phyloP scores from a whole-genome alignment of 2,329 filamentous ascomycete species.

The Trichoderma oligosporum region DNA sequence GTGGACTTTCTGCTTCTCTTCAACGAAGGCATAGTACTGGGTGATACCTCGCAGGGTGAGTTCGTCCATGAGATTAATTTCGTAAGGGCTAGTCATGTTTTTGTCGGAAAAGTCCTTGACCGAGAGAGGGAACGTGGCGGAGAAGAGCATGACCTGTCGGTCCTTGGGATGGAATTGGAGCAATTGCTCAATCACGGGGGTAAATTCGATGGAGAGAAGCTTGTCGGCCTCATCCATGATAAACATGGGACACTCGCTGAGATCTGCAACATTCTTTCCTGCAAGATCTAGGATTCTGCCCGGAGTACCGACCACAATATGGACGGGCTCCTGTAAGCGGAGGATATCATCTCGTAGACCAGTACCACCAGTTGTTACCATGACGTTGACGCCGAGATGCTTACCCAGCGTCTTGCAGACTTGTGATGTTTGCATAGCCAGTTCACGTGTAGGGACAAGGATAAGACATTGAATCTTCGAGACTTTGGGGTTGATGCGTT shows the following conservation, averaged over 20 bases:
- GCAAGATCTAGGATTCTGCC: slow-evolving; percentile 94
- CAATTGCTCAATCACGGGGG: slow-evolving; percentile 93
- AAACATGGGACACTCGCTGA: slow-evolving; percentile 94
- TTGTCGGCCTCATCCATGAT: slow-evolving; percentile 99
- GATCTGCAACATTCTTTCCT: slow-evolving; percentile 92
- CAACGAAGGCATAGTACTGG: slow-evolving; percentile 98
- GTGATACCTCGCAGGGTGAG: slow-evolving; percentile 96
- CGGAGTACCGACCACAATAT: slow-evolving; percentile 96
- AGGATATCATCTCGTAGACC: slow-evolving; percentile 95
- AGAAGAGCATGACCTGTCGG: slow-evolving; percentile 98
- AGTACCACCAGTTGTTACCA: slow-evolving; percentile 98
- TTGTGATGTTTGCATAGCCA: slow-evolving; percentile 97
- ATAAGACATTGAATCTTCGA: slow-evolving; percentile 96
- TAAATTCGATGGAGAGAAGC: slow-evolving; percentile 93
- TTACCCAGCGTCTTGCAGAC: slow-evolving; percentile 98
- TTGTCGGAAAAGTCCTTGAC: slow-evolving; percentile 98
- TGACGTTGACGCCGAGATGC: slow-evolving; percentile 94
- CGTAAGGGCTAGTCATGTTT: slow-evolving; percentile 93
- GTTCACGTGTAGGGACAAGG: slow-evolving; percentile 91
- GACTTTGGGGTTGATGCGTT: slow-evolving; percentile 95
- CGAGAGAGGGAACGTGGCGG: slow-evolving; percentile 92
- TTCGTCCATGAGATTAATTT: slow-evolving; percentile 99
- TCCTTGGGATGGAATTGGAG: slow-evolving; percentile 95
- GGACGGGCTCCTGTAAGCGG: slow-evolving; percentile 86
- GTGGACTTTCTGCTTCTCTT: slow-evolving; percentile 99